Conservation (phyloP, 192 early-diverging fungal species). For the Chytriomyces sp. region DNA sequence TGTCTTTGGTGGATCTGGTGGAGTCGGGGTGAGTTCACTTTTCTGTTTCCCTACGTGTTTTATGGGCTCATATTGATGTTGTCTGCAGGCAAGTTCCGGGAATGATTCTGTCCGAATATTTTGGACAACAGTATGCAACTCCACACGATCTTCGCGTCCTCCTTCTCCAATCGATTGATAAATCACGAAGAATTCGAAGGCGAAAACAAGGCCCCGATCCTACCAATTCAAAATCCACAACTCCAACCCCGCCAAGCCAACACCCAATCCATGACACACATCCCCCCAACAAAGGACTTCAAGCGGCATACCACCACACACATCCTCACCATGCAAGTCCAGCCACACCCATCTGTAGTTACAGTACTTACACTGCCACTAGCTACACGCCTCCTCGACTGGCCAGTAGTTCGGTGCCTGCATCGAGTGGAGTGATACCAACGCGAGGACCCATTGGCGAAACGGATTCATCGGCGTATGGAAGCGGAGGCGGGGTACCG, state of each 20-base stretch:
- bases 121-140: conserved; percentile 42
- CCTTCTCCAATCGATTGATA: conserved; percentile 52
- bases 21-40: conserved; percentile 42
- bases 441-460: background rate
- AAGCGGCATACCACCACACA: conserved; percentile 25
- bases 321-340: conserved; percentile 28
- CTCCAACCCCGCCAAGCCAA: background rate
- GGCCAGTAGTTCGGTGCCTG: background rate
- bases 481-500: conserved; percentile 5
- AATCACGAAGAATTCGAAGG: conserved; percentile 19
- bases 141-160: conserved; percentile 48
- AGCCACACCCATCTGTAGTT: conserved; percentile 15
- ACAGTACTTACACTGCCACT: conserved; percentile 25
- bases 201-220: background rate
- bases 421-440: background rate
- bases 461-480: background rate
- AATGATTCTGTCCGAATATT: conserved; percentile 37
- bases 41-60: background rate
- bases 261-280: conserved; percentile 14
- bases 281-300: conserved; percentile 15
- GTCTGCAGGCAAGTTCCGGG: conserved; percentile 41
- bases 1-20: conserved; percentile 50
- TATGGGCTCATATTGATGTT: background rate
- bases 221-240: background rate
- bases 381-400: background rate